Evolutionary conservation across 1,139 yeast genomes (phyloP).

Genomic region (Pichia sp.): DNA sequence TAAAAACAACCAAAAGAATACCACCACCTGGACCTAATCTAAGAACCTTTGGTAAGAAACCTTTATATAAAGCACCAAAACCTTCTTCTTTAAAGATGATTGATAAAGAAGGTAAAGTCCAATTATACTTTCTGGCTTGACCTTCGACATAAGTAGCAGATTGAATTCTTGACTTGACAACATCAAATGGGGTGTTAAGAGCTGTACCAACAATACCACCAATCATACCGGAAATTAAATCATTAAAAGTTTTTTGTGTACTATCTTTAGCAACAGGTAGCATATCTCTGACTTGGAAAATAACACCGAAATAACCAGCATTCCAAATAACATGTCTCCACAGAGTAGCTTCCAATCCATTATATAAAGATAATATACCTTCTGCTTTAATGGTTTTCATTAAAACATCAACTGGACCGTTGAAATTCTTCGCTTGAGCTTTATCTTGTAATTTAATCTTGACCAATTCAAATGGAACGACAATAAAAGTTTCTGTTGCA

Average conservation of each 20-base stretch:
- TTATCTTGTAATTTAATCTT: constrained; percentile 88
- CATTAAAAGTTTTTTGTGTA: constrained; percentile 73
- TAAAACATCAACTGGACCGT: constrained; percentile 80
- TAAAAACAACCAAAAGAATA: constrained; percentile 89
- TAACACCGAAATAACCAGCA: constrained; percentile 95
- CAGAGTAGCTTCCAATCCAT: constrained; percentile 92
- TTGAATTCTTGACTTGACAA: constrained; percentile 94
- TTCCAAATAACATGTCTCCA: constrained; percentile 98
- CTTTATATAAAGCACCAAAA: constrained; percentile 79
- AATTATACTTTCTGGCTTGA: constrained; percentile 67
- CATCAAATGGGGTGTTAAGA: constrained; percentile 94
- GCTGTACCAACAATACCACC: constrained; percentile 97
- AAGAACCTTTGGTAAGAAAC: constrained; percentile 93
- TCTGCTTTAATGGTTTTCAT: constrained; percentile 61
- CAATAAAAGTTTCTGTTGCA: constrained; percentile 92
- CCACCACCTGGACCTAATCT: constrained; percentile 99
- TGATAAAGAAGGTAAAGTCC: constrained; percentile 80
- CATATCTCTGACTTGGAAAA: constrained; percentile 72
- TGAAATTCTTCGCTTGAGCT: constrained; percentile 66
- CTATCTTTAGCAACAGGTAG: constrained; percentile 70
- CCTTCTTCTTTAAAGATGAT: constrained; percentile 88
- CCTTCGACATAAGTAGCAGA: constrained; percentile 66
- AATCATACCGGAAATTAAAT: constrained; percentile 83
- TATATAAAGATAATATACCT: constrained; percentile 80
- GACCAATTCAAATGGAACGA: constrained; percentile 89